phyloP scores from a whole-genome alignment of 805 yeast genomes.

The Metschnikowia chrysomelidarum region DNA sequence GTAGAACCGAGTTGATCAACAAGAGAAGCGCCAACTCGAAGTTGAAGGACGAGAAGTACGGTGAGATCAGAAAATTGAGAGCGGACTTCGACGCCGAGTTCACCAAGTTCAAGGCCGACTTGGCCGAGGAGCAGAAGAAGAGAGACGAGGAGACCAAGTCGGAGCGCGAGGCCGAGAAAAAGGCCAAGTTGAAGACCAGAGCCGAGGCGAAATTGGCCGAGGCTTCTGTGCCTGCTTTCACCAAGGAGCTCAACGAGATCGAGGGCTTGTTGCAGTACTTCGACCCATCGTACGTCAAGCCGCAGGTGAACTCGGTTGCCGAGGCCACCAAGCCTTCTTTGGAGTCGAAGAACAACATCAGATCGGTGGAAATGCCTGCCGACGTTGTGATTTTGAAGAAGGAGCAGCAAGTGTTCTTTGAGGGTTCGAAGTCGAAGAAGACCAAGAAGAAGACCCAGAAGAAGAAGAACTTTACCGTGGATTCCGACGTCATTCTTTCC shows the following conservation, averaged over 20 bases:
- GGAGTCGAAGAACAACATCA: conserved; percentile 27
- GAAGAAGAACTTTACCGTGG: conserved; percentile 63
- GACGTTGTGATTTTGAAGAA: conserved; percentile 63
- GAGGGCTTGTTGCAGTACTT: conserved; percentile 70
- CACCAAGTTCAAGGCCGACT: conserved; percentile 63
- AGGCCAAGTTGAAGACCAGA: conserved; percentile 48
- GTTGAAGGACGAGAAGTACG: conserved; percentile 67
- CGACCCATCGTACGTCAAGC: conserved; percentile 74
- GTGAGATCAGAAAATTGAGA: conserved; percentile 65
- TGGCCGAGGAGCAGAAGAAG: conserved; percentile 66
- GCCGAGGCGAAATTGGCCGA: conserved; percentile 70
- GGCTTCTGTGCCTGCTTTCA: conserved; percentile 82
- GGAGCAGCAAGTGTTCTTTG: conserved; percentile 58
- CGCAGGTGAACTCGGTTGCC: conserved; percentile 33
- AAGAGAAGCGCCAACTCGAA: conserved; percentile 66
- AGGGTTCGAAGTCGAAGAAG: conserved; percentile 44
- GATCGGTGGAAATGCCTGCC: conserved; percentile 61
- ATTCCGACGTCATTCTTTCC: conserved; percentile 74
- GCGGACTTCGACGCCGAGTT: conserved; percentile 73
- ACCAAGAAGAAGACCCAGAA: conserved; percentile 47
- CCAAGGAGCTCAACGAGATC: conserved; percentile 71
- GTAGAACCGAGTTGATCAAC: conserved; percentile 60
- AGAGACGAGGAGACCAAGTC: conserved; percentile 68
- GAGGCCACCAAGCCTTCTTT: conserved; percentile 26
- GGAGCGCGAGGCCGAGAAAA: conserved; percentile 49